Evolutionary conservation across 2,329 filamentous ascomycete genomes (phyloP).

Genomic region (Coniochaeta prunicola): DNA sequence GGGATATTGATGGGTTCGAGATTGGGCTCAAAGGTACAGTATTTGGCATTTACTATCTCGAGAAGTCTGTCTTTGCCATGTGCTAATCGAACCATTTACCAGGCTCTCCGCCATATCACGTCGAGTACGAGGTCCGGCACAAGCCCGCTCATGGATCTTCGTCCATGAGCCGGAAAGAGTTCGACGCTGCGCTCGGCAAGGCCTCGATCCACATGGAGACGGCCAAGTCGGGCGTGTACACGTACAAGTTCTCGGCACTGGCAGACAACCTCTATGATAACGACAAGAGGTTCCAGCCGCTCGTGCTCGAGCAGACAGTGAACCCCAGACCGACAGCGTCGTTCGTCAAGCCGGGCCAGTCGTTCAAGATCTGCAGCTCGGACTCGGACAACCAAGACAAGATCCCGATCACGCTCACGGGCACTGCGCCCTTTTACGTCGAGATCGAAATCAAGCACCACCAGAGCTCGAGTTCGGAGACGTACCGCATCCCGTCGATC

Average conservation of each 20-base stretch:
- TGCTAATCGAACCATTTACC: conserved; percentile 4
- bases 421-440: conserved; percentile 78
- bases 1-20: conserved; percentile 85
- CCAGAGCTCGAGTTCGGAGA: conserved; percentile 69
- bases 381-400: conserved; percentile 75
- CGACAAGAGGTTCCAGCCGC: conserved; percentile 56
- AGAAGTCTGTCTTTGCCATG: not conserved
- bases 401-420: conserved; percentile 80
- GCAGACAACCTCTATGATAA: conserved; percentile 81
- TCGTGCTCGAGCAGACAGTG: conserved; percentile 75
- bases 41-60: not conserved
- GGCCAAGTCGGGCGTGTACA: conserved; percentile 70
- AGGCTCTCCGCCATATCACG: conserved; percentile 74
- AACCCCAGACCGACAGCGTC: conserved; percentile 74
- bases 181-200: conserved; percentile 70
- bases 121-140: conserved; percentile 74
- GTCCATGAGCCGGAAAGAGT: conserved; percentile 58
- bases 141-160: conserved; percentile 60
- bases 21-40: conserved; percentile 64
- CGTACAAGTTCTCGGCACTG: conserved; percentile 77
- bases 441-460: conserved; percentile 94
- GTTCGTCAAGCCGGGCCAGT: conserved; percentile 81
- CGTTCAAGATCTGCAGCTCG: conserved; percentile 90
- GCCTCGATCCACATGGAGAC: conserved; percentile 84
- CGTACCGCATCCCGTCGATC: conserved; percentile 76